Conservation (phyloP, 345 rosid species). For the Brassica nigra region DNA sequence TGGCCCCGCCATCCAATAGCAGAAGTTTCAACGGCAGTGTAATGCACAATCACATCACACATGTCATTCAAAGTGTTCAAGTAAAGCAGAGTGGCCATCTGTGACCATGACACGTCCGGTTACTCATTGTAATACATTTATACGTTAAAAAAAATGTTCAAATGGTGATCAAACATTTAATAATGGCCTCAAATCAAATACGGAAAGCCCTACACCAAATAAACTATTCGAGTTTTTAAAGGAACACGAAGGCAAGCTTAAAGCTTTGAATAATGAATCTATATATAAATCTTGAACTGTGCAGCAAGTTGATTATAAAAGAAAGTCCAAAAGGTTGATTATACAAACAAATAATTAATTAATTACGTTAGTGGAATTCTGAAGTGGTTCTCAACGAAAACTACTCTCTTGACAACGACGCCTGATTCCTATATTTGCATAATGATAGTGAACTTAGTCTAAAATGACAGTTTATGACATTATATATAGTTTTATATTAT, state of each 20-base stretch:
- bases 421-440: background rate
- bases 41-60: conserved; percentile 24
- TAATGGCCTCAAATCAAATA: background rate
- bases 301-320: background rate
- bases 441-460: conserved; percentile 1
- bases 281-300: background rate
- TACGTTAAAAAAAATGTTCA: background rate
- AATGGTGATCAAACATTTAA: background rate
- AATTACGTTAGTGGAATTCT: conserved; percentile 21
- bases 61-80: conserved; percentile 11
- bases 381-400: conserved; percentile 35
- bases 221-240: background rate
- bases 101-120: conserved; percentile 22
- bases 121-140: background rate
- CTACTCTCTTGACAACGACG: conserved; percentile 12
- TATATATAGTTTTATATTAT: background rate
- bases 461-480: conserved; percentile 8
- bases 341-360: conserved; percentile 1
- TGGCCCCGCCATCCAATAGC: conserved; percentile 14
- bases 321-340: background rate
- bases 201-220: background rate
- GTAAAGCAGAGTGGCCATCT: background rate
- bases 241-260: background rate
- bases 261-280: background rate
- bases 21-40: conserved; percentile 16